Evolutionary conservation across 805 yeast genomes (phyloP), one percentile per base, ranked within the genome.

Genomic region (Vanderwaltozyma yarrowii): DNA sequence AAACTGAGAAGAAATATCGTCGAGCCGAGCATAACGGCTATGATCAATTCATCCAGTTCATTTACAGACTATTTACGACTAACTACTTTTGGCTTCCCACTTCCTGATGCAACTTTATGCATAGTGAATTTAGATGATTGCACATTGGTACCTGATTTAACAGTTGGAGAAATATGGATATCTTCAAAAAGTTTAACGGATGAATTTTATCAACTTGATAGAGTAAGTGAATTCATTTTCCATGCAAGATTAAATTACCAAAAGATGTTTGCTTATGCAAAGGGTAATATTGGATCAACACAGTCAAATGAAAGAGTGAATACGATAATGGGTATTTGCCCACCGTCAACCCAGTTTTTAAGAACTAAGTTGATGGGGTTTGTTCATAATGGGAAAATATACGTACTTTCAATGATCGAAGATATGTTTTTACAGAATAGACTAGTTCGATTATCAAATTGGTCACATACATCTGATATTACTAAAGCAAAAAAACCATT

Each of bases 111-210:
- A 0, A 84, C 94, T 0, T 58, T 89, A 24, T 96, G 96, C 0
- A 75, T 92, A 21, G 97, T 92, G 0, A 87, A 94, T 54, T 97
- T 97, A 0, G 97, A 92, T 43, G 85, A 89, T 41, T 72, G 79
- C 27, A 66, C 78, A 2, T 63, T 92, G 14, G 82, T 85, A 4
- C 76, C 78, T 2, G 79, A 72, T 34, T 74, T 83, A 51, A 85
- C 81, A 45, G 84, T 92, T 13, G 98, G 98, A 20, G 99, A 92
- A 58, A 79, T 92, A 25, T 92, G 97, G 97, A 83, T 92, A n/a
- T 96, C 88, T 51, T 80, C 94, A 31, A 89, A 89, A 2, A 82
- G 94, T 43, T 62, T 92, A 6, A 79, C 94, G 2, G 96, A 58
- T 37, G 64, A 54, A 39, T 60, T 60, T 38, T 60, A 51, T 37